Percentiles rank a stretch among this genome's conserved stretches.
Evolutionary conservation across 306 rosid species (phyloP).

Genomic region (Dryas octopetala): DNA sequence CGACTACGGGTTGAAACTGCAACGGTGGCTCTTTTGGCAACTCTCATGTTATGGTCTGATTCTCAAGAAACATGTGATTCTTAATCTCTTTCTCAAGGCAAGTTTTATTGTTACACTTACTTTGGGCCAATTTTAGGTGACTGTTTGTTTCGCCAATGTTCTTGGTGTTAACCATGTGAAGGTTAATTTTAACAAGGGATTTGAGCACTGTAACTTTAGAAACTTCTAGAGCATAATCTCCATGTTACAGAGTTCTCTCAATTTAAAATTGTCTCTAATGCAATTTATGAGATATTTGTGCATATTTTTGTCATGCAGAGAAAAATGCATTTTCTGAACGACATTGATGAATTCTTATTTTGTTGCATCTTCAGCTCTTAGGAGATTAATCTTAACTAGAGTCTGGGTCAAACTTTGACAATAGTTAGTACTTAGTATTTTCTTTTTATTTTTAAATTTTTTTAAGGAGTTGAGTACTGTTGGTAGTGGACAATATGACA

Average conservation of each 20-base stretch:
- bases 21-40: constrained; percentile 70
- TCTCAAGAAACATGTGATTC: constrained; percentile 32
- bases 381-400: background rate
- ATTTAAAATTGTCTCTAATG: background rate
- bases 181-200: background rate
- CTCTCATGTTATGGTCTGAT: constrained; percentile 85
- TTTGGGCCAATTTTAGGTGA: background rate
- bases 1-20: constrained; percentile 96
- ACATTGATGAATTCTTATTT: background rate
- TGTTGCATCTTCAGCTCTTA: background rate
- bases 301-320: background rate
- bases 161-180: background rate
- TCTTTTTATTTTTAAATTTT: background rate
- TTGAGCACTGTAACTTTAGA: background rate
- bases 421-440: background rate
- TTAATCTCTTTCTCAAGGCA: constrained; percentile 32
- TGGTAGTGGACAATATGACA: background rate
- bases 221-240: background rate
- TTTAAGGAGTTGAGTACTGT: background rate
- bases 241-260: background rate
- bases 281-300: background rate
- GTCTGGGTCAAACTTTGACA: background rate
- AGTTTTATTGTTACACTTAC: background rate
- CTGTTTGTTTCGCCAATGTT: background rate
- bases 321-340: background rate